Evolutionary conservation across 495 filamentous ascomycete genomes (phyloP).

Genomic region (Hyphodiscus hymeniophilus): DNA sequence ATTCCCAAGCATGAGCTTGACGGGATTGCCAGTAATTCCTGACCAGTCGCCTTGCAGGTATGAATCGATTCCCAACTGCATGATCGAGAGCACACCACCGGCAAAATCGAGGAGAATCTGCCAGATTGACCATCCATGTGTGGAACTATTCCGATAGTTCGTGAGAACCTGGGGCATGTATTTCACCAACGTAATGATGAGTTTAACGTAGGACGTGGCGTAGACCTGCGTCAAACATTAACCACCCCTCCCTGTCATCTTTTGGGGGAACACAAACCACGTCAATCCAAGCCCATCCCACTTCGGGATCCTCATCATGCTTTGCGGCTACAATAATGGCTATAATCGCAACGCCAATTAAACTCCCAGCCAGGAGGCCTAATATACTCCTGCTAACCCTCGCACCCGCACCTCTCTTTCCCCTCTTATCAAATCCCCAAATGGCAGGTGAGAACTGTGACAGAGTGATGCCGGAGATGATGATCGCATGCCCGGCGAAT

Average conservation of each 20-base stretch:
- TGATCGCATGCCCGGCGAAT: constrained; percentile 69
- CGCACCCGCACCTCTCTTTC: constrained; percentile 23
- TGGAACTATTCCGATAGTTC: constrained; percentile 78
- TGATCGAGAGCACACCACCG: constrained; percentile 75
- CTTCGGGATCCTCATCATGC: constrained; percentile 44
- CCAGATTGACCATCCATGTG: constrained; percentile 76
- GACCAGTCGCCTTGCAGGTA: constrained; percentile 80
- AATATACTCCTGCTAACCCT: constrained; percentile 56
- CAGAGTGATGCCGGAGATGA: constrained; percentile 57
- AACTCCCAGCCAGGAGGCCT: constrained; percentile 57
- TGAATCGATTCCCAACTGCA: constrained; percentile 77
- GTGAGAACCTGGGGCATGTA: constrained; percentile 80
- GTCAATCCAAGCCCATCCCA: constrained; percentile 68
- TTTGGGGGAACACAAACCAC: constrained; percentile 46
- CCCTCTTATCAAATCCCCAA: constrained; percentile 66
- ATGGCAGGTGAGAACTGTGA: constrained; percentile 63
- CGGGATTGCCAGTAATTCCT: constrained; percentile 82
- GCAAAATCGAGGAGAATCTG: constrained; percentile 80
- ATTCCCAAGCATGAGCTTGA: constrained; percentile 80
- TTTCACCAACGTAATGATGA: constrained; percentile 82
- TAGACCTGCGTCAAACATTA: constrained; percentile 55
- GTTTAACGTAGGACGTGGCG: constrained; percentile 73
- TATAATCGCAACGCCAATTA: constrained; percentile 48
- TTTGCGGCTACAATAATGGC: constrained; percentile 45
- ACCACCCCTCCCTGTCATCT: background rate